phyloP scores from a whole-genome alignment of 148 eudicot genomes.

The Silene conica region DNA sequence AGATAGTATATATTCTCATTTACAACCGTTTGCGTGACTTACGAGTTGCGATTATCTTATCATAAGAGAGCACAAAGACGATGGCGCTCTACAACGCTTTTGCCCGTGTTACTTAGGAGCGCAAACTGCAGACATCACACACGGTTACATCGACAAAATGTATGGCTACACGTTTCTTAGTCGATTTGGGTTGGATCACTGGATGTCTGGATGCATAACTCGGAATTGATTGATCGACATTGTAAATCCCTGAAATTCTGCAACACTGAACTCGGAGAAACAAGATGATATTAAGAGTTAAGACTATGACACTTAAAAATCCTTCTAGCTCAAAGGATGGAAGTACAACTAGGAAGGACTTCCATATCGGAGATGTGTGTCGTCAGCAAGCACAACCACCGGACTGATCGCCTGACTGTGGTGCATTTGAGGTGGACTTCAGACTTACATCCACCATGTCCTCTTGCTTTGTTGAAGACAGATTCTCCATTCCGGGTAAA shows the following conservation, averaged over 20 bases:
- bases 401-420: conserved; percentile 29
- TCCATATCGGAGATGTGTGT: not conserved
- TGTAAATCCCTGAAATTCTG: not conserved
- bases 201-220: too few species aligned
- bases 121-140: too few species aligned
- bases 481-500: conserved; percentile 74
- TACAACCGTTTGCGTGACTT: too few species aligned
- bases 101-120: too few species aligned
- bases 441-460: conserved; percentile 65
- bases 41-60: too few species aligned
- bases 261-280: not conserved
- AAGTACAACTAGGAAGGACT: conserved; percentile 20
- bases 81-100: too few species aligned
- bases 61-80: too few species aligned
- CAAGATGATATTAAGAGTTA: not conserved
- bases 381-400: conserved; percentile 45
- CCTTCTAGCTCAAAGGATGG: conserved; percentile 18
- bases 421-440: conserved; percentile 36
- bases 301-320: conserved; percentile 20
- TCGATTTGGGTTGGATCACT: too few species aligned
- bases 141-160: too few species aligned
- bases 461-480: conserved; percentile 69
- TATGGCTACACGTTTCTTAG: too few species aligned
- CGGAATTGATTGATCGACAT: too few species aligned
- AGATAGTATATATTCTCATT: too few species aligned